phyloP scores from a whole-genome alignment of 768 basidiomycete species.

The Lentinula sp. region DNA sequence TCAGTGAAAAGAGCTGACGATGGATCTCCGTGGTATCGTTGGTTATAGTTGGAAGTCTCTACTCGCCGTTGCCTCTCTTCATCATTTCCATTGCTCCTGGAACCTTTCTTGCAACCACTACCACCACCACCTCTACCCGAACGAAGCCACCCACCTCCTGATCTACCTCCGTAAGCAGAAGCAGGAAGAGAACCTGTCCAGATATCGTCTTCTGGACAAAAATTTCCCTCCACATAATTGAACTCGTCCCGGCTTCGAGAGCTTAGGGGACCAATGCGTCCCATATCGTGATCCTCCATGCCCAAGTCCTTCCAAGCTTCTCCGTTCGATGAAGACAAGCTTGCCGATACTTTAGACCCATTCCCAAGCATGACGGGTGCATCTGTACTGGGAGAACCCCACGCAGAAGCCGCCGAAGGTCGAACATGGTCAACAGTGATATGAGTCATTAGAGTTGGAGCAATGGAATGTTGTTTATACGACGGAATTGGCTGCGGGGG shows the following conservation, averaged over 20 bases:
- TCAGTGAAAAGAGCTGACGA: too few relatives aligned
- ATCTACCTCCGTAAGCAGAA: background rate
- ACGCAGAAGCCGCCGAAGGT: too few relatives aligned
- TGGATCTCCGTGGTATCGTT: too few relatives aligned
- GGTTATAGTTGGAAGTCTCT: too few relatives aligned
- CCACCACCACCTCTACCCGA: background rate
- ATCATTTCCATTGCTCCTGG: background rate
- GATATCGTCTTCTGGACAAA: background rate
- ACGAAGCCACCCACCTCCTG: background rate
- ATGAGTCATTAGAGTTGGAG: background rate
- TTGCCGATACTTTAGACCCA: background rate
- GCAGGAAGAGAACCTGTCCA: slow-evolving; percentile 2
- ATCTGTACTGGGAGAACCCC: background rate
- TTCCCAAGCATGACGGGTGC: background rate
- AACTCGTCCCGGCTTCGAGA: too few relatives aligned
- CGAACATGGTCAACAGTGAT: too few relatives aligned
- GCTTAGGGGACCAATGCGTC: too few relatives aligned
- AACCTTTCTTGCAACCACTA: background rate
- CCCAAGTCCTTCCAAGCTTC: background rate
- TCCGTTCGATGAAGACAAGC: background rate
- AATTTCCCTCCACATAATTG: background rate
- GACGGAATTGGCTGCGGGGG: background rate
- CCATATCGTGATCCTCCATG: too few relatives aligned
- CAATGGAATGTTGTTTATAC: background rate
- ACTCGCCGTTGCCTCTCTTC: too few relatives aligned